Evolutionary conservation across 176 grass and related monocot genomes (phyloP).

Genomic region (Dactylis glomerata): DNA sequence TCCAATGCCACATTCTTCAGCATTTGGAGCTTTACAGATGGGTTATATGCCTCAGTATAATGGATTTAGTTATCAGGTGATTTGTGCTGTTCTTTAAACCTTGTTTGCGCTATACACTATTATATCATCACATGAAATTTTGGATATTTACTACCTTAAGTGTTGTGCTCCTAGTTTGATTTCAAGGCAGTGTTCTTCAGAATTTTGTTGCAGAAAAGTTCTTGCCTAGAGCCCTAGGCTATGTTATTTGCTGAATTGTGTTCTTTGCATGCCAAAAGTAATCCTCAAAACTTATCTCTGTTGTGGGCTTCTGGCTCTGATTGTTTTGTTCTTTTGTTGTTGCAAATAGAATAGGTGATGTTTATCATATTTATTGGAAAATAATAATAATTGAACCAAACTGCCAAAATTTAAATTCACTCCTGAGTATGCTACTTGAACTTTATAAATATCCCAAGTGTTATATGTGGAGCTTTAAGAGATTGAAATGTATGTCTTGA

Average conservation of each 20-base stretch:
- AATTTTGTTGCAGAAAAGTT: not conserved
- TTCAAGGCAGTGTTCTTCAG: not conserved
- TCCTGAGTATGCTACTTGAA: not conserved
- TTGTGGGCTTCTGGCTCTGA: not conserved
- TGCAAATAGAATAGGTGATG: not conserved
- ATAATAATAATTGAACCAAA: not conserved
- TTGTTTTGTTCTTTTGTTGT: not conserved
- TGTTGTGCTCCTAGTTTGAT: not conserved
- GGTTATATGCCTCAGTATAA: conserved; percentile 95
- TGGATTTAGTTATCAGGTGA: conserved; percentile 92
- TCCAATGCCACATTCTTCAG: conserved; percentile 76
- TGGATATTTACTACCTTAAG: not conserved
- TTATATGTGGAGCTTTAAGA: not conserved
- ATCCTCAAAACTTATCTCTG: not conserved
- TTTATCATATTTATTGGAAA: not conserved
- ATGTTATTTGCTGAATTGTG: not conserved
- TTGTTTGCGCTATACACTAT: not conserved
- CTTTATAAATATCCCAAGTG: not conserved
- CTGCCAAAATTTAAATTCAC: not conserved
- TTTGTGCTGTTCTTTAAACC: conserved; percentile 15
- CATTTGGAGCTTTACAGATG: conserved; percentile 89
- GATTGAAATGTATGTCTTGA: not conserved
- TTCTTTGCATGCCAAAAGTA: not conserved
- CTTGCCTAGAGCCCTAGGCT: not conserved
- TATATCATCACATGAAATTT: not conserved